A percentile compares a stretch with the other conserved stretches of the same genome.
phyloP scores from a whole-genome alignment of 2,329 filamentous ascomycete species.

The Ophiostoma fasciatum region DNA sequence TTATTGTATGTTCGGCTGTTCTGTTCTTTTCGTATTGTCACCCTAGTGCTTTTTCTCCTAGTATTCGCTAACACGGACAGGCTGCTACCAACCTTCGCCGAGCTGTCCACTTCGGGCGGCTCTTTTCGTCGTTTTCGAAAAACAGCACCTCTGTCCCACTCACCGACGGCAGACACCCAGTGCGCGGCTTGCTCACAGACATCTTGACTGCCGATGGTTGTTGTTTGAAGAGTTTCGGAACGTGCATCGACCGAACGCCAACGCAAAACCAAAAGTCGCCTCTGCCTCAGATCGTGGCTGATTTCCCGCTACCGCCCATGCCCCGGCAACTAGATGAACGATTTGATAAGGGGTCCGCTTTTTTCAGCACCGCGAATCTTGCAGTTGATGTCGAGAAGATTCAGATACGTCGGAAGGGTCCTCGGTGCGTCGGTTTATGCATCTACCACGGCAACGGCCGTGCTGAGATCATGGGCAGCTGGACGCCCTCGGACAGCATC shows the following conservation, averaged over 20 bases:
- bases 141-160: constrained; percentile 1
- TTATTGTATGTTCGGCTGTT: constrained; percentile 1
- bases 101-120: background rate
- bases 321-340: background rate
- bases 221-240: constrained; percentile 3
- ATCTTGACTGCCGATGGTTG: background rate
- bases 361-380: constrained; percentile 3
- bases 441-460: constrained; percentile 1
- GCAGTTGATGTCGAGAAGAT: background rate
- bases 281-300: background rate
- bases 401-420: constrained; percentile 1
- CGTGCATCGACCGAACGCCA: background rate
- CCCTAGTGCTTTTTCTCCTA: background rate
- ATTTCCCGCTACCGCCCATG: background rate
- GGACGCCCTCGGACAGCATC: background rate
- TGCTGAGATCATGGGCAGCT: constrained; percentile 3
- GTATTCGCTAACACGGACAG: background rate
- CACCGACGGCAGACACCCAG: background rate
- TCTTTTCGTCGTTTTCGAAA: background rate
- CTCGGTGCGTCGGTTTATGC: constrained; percentile 4
- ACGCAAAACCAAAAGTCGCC: background rate
- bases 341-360: background rate
- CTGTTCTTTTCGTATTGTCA: background rate
- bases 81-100: constrained; percentile 1
- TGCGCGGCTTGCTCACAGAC: constrained; percentile 2